Evolutionary conservation across 1,284 basidiomycete genomes (phyloP), one percentile per base, ranked within the genome.

Genomic region (Ganoderma lingzhi): DNA sequence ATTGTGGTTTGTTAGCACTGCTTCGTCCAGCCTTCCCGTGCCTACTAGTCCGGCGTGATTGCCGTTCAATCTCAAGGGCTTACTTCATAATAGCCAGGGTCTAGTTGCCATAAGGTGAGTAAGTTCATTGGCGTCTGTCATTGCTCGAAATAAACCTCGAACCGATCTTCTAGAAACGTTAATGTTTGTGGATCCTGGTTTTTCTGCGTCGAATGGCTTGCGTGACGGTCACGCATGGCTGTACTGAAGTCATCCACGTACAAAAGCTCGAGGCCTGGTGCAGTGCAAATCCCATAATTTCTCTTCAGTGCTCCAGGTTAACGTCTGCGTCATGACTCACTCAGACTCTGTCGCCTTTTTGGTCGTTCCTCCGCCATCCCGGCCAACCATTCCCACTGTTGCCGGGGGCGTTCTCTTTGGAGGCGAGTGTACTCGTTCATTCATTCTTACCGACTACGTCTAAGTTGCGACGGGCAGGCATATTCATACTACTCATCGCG

Each of bases 351-450:
- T 53, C 32, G 44, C 10, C 32, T n/a, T 35, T 14, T 39, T 37
- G 5, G 3, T 17, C 8, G 3, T 61, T n/a, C 39, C 59, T 15
- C 5, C 55, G 9, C n/a, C 51, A 2, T 59, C 61, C 5, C 61
- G 23, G 37, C 35, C 28, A 39, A 28, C 30, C 28, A 51, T 30
- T 5, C 23, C 63, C 1, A 48, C 63, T n/a, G 63, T 65, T 23
- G 64, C 58, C 15, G 68, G 68, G 1, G 60, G n/a, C 14, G 23
- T 69, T 14, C 19, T 65, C 10, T 69, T 69, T 28, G 68, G 68
- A 39, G 55, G 68, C 65, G 1, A 35, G 68, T 51, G 35, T 3
- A 8, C 10, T 35, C 51, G 8, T 51, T 37, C 42, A 1, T 14
- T 19, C 23, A 15, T 19, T 10, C 19, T 12, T 12, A 3, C 10